Percentiles rank a stretch among this genome's conserved stretches.
Conservation (phyloP, 1,284 basidiomycete genomes). For the Puccinia novopanici region DNA sequence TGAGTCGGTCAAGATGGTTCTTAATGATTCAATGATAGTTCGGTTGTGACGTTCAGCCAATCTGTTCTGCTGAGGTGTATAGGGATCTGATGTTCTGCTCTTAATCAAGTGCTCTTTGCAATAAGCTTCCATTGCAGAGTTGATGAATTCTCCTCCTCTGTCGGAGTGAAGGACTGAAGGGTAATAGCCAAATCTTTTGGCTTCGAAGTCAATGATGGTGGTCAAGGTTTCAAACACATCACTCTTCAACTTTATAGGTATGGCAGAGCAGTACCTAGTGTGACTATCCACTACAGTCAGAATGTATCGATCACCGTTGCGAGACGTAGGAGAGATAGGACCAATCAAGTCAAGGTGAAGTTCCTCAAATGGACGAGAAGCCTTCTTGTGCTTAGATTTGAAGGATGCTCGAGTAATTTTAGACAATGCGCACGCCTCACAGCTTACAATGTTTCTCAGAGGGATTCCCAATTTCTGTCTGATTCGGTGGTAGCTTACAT, state of each 20-base stretch:
- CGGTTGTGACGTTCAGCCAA: not conserved
- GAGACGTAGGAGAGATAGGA: not conserved
- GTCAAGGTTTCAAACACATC: not conserved
- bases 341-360: not conserved
- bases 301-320: not conserved
- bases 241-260: not conserved
- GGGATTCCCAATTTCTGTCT: not conserved
- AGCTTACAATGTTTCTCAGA: not conserved
- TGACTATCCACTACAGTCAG: not conserved
- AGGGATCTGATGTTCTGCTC: not conserved
- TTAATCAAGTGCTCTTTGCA: not conserved
- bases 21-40: not conserved
- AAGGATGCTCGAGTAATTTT: not conserved
- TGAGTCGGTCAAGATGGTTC: not conserved
- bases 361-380: not conserved
- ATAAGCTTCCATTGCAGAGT: not conserved
- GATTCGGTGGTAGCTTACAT: constrained; percentile 1
- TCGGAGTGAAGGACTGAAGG: not conserved
- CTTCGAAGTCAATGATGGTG: not conserved
- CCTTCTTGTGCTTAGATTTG: not conserved
- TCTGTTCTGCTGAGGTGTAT: not conserved
- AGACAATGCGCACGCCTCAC: not conserved
- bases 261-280: not conserved
- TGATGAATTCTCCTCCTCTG: not conserved
- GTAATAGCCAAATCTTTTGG: not conserved